Base-by-base conservation (phyloP, 768 basidiomycete genomes). In the Collybia sp. region DNA sequence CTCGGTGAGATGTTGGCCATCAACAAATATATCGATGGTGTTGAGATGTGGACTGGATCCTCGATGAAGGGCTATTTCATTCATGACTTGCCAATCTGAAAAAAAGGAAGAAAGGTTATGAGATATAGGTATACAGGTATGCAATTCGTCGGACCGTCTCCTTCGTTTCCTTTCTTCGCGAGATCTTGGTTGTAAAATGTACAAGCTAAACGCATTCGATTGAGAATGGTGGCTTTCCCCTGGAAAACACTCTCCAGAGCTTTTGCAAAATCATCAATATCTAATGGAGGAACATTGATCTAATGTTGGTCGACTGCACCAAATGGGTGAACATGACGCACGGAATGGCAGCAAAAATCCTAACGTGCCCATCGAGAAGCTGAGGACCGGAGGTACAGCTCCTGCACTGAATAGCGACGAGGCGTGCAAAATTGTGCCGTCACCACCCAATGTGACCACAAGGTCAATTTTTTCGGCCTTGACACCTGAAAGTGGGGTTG, bases 51-150 rank as follows among this genome's bases (percentile, higher is more conserved):
- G 87, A 53, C 88, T 89, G 16, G 89, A 81, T 11, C 94, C 94
- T 19, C 94, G 82, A 64, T 97, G 94, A 31, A 97, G 71, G 2
- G 91, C 85, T 47, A 97, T 82, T 64, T 97, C 94, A 59, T 97
- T 97, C 92, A 97, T 94, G 32, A 95, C 94, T 63, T 95, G 93
- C 86, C 89, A 93, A 52, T 85, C 93, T 87, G 51, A 48, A 47
- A 57, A 41, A 13, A 25, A 18, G 30, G 51, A 48, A 47, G 57
- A 41, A 13, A 25, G 19, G 30, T 36, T 42, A n/a, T 30, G 44
- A 31, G 33, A 39, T 5, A 13, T 9, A 37, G n/a, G 36, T 13
- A 15, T 36, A 18, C 20, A 42, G 52, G 15, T 20, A 12, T 10
- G 36, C 25, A 32, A 44, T 32, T 39, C 34, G 63, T n/a, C 71